These are phyloP conservation scores for Pugionium dolabratum DNA, from an alignment of 345 rosid species.

Conservation along the genomic window DNA sequence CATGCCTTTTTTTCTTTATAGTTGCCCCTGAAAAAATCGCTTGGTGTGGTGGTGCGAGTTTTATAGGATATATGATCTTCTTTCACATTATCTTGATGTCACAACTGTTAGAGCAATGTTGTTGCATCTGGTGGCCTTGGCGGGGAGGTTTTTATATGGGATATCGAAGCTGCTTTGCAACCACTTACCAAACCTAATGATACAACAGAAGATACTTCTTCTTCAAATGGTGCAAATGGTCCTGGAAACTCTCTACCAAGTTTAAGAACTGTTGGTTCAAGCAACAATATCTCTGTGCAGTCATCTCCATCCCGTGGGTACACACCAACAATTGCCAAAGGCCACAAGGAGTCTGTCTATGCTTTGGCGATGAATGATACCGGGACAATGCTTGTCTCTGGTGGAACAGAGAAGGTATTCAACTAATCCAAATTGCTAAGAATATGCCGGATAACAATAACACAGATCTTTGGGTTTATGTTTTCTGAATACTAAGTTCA, in stretches of 20 bases:
- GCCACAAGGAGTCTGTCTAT: slow-evolving; percentile 99
- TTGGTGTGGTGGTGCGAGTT: slow-evolving; percentile 12
- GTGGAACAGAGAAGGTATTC: slow-evolving; percentile 97
- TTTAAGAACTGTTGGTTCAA: slow-evolving; percentile 78
- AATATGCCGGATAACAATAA: slow-evolving; percentile 13
- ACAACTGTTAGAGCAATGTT: slow-evolving; percentile 79
- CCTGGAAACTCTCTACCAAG: slow-evolving; percentile 62
- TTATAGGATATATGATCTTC: slow-evolving; percentile 12
- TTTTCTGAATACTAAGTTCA: slow-evolving; percentile 22
- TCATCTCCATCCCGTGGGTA: slow-evolving; percentile 72
- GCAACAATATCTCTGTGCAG: slow-evolving; percentile 75
- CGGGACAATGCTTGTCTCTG: slow-evolving; percentile 91
- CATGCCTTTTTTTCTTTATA: slow-evolving; percentile 25
- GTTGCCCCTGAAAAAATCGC: slow-evolving; percentile 13
- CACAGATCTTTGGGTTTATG: slow-evolving; percentile 6
- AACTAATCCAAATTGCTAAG: slow-evolving; percentile 12
- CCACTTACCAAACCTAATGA: slow-evolving; percentile 77
- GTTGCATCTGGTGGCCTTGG: slow-evolving; percentile 99
- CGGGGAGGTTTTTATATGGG: slow-evolving; percentile 99
- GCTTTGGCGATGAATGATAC: slow-evolving; percentile 96
- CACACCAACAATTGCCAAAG: slow-evolving; percentile 82
- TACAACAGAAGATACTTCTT: slow-evolving; percentile 71
- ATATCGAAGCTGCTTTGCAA: slow-evolving; percentile 86
- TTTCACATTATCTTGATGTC: slow-evolving; percentile 60
- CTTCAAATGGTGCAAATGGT: slow-evolving; percentile 60